A percentile compares a stretch with the other conserved stretches of the same genome.
These are phyloP conservation scores for Fusarium succisae DNA, from an alignment of 2,329 filamentous ascomycete genomes.

Conservation along the genomic window DNA sequence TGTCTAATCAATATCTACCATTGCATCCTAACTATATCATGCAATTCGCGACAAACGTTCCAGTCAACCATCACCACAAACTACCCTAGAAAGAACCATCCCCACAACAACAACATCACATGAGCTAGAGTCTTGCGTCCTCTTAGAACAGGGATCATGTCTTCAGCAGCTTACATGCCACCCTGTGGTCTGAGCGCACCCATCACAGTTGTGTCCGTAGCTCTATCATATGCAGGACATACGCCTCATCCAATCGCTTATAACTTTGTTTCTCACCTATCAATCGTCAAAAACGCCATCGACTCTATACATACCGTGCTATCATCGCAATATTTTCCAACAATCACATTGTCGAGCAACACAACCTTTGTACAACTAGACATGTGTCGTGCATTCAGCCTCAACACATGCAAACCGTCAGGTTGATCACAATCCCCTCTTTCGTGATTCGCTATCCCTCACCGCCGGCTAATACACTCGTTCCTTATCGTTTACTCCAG, in stretches of 20 bases:
- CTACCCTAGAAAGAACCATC: slow-evolving; percentile 11
- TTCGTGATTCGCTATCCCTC: slow-evolving; percentile 20
- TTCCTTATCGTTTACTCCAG: slow-evolving; percentile 5
- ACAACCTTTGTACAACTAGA: neutral
- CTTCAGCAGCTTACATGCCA: slow-evolving; percentile 18
- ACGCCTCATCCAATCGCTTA: neutral
- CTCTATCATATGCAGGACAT: neutral
- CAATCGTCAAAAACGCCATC: neutral
- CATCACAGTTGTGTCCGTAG: slow-evolving; percentile 1
- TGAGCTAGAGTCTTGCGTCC: neutral
- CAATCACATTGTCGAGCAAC: neutral
- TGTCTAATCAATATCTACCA: neutral
- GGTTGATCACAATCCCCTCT: neutral
- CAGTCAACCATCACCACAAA: neutral
- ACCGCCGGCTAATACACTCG: slow-evolving; percentile 12
- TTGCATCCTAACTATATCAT: neutral
- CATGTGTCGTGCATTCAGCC: neutral
- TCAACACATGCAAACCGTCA: slow-evolving; percentile 5
- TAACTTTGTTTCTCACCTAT: neutral
- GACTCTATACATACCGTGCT: neutral
- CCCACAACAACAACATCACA: slow-evolving; percentile 2
- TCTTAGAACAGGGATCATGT: slow-evolving; percentile 8
- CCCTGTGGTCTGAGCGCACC: slow-evolving; percentile 16
- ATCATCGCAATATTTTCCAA: neutral
- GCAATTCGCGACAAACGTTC: neutral